Base-by-base conservation (phyloP, 352 stramenopile species). In the Pythium sp. region DNA sequence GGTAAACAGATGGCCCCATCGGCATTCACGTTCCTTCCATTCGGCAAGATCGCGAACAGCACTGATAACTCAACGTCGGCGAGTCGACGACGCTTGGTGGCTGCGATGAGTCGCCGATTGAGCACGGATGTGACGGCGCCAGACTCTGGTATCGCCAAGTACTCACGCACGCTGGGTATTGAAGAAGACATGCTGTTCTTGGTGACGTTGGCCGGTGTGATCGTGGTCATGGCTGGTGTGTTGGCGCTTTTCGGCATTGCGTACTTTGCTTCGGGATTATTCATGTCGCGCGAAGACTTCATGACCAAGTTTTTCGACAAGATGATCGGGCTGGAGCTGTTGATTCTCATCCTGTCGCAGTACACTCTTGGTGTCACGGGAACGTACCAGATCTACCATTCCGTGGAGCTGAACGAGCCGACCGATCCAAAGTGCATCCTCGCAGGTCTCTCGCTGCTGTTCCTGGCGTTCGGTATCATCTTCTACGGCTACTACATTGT, bases 311-410 rank as follows among this genome's bases (percentile, higher is more conserved):
- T 92, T 63, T 91, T 90, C 60, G 87, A 95, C 73, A 92, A 92
- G 71, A 89, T 92, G 81, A 92, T 95, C 51, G 84, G 86, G 28
- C 62, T 93, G 18, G 70, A 91, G 49, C 77, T 95, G 3, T 74
- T 94, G 24, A 74, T 95, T 26, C 67, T 81, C 0, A 92, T 95
- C 32, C 67, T 95, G 8, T 92, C 84, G 46, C 88, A 95, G 79
- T 95, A 95, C 72, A 90, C 85, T 41, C 88, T 95, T 41, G 86
- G 86, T 72, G 84, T 95, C 28, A 92, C 86, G 6, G 87, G 73
- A 15, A 94, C 87, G 53, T 95, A 89, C 72, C 87, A 95, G 72
- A 92, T 95, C 63, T 91, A 92, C 69, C 86, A 91, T 64, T 92
- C 87, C 32, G 74, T 80, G 20, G 72, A 90, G 30, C 74, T 78